A percentile compares a stretch with the other conserved stretches of the same genome.
Evolutionary conservation across 352 stramenopile genomes (phyloP).

Genomic region (Globisporangium nagaii): DNA sequence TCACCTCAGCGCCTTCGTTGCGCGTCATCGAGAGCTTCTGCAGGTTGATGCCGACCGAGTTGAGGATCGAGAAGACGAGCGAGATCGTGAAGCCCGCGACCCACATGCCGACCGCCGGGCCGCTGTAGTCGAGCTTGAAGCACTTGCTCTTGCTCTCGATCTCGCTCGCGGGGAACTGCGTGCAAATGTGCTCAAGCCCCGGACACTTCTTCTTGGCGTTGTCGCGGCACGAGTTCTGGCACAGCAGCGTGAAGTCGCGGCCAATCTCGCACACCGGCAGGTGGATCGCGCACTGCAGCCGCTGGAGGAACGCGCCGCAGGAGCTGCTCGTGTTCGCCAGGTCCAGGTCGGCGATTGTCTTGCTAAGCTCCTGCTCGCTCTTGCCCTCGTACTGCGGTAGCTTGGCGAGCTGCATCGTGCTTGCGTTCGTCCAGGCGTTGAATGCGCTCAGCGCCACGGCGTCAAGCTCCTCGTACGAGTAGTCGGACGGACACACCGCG

Average conservation of each 20-base stretch:
- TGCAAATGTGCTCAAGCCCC: constrained; percentile 54
- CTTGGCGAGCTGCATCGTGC: constrained; percentile 21
- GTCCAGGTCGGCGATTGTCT: constrained; percentile 40
- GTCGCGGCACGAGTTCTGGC: constrained; percentile 54
- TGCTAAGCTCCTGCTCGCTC: constrained; percentile 25
- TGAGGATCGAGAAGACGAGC: constrained; percentile 85
- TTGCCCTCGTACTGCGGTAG: constrained; percentile 50
- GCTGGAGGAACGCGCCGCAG: constrained; percentile 51
- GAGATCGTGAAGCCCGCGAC: constrained; percentile 84
- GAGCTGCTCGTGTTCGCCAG: constrained; percentile 56
- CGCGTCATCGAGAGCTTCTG: constrained; percentile 87
- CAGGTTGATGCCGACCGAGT: constrained; percentile 88
- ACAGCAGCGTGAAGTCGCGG: constrained; percentile 59
- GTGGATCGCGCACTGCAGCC: constrained; percentile 63
- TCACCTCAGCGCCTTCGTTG: constrained; percentile 57
- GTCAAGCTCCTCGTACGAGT: constrained; percentile 63
- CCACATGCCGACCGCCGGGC: constrained; percentile 77
- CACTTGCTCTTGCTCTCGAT: constrained; percentile 70
- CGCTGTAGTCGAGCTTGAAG: constrained; percentile 72
- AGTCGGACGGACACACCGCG: constrained; percentile 48
- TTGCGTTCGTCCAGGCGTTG: constrained; percentile 47
- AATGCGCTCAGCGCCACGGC: constrained; percentile 30
- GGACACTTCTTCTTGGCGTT: constrained; percentile 56
- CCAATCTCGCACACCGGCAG: constrained; percentile 83
- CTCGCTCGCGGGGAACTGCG: constrained; percentile 26